Evolutionary conservation across 495 filamentous ascomycete genomes (phyloP), one percentile per base, ranked within the genome.

Genomic region (Neurospora sp.): DNA sequence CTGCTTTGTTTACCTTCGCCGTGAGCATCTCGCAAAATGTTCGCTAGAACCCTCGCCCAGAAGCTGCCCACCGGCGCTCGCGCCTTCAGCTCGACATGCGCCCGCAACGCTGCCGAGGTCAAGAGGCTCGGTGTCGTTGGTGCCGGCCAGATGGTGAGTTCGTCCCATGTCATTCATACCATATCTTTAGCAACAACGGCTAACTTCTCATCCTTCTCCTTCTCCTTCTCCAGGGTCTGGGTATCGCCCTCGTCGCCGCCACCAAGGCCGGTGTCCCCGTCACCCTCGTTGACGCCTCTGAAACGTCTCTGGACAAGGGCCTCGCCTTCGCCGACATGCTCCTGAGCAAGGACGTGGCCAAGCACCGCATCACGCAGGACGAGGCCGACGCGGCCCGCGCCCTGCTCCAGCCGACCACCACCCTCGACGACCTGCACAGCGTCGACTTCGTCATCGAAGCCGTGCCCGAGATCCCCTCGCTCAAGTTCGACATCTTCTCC

Each of bases 401-500:
- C 39, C 90, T 90, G 18, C 87, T 99, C 59, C 84, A 79, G 1
- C 83, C 93, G 12, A 90, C 88, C 48, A 92, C 93, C 5, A 88
- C 88, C 5, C 88, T 98, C 78, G 92, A 94, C 39, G 88, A 90
- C 73, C 90, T 98, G 18, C 88, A 88, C n/a, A 86, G 88, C 5
- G 91, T 92, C n/a, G 96, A 99, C 85, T 98, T 98, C 80, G 90
- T 98, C 39, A 97, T 99, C 81, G 96, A 99, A 84, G 96, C 96
- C 40, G 94, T 98, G 14, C 96, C 96, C 38, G 96, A 99, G 85
- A 96, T 96, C 62, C 90, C 91, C 14, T 84, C 90, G 62, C 87
- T 99, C 71, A 99, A 99, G 82, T 89, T 89, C 66, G 88, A 88
- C 74, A 96, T 99, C 69, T 99, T 99, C 85, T 84, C 89, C 75